These are phyloP conservation scores for Metrosideros polymorpha DNA, from an alignment of 441 rosid genomes.

Conservation along the genomic window DNA sequence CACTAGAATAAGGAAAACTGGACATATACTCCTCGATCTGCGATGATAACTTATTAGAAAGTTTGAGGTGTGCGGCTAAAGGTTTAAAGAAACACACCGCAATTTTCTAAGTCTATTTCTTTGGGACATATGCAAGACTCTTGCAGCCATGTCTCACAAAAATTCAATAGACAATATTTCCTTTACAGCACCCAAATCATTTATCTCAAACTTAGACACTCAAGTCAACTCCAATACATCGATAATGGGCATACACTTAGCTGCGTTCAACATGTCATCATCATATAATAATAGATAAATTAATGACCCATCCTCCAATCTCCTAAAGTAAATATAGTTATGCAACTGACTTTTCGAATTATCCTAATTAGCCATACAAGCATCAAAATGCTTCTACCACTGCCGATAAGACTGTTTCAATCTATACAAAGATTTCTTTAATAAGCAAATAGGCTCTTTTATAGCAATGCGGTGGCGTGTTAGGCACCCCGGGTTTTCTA, in stretches of 20 bases:
- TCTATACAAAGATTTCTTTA: background rate
- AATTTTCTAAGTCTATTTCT: background rate
- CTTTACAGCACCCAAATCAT: background rate
- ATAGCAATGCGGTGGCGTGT: background rate
- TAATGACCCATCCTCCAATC: background rate
- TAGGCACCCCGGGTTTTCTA: background rate
- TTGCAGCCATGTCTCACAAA: accelerated
- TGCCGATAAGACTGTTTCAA: background rate
- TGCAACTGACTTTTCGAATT: background rate
- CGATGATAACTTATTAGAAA: background rate
- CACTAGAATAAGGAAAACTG: background rate
- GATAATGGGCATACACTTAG: background rate
- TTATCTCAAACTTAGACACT: background rate
- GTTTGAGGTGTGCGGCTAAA: background rate
- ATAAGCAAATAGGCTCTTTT: no score
- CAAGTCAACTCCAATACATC: background rate
- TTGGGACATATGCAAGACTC: background rate
- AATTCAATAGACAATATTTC: background rate
- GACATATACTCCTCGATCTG: background rate
- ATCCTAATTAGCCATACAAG: background rate
- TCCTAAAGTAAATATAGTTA: background rate
- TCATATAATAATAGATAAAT: background rate
- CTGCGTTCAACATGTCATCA: background rate
- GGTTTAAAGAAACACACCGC: background rate
- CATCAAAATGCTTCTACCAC: background rate